Evolutionary conservation across 352 stramenopile genomes (phyloP), one percentile per base, ranked within the genome.

Genomic region (Phytophthora nicotianae): DNA sequence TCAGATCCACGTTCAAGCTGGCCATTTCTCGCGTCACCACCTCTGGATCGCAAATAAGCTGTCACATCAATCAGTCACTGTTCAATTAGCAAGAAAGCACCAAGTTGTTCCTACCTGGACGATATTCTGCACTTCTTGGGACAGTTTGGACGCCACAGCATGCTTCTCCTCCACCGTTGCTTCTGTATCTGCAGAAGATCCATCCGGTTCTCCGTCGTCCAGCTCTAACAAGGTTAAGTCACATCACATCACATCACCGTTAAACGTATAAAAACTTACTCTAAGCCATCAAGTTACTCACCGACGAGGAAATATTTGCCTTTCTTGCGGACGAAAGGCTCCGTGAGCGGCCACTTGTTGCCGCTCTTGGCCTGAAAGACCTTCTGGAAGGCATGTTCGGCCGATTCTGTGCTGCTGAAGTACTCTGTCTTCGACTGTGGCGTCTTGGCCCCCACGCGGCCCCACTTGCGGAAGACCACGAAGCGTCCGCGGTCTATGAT

Each of bases 241-340:
- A 58, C 38, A 46, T 46, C 20, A 58, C 38, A 46, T 46, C 19
- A 41, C 23, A 58, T 35, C 27, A n/a, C 26, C 19, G 19, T 50
- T 50, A 50, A n/a, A n/a, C n/a, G 19, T 27, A n/a, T 17, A 38
- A 38, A 17, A 6, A 38, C 13, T 6, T 38, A 0, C 4, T 38
- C 11, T 5, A 38, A 9, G 32, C 2, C 13, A 5, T n/a, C 32
- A 13, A 38, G 5, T 4, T 17, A 76, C 74, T 42, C 41, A 90
- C 81, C 77, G 7, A 92, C 79, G 11, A 90, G 71, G 27, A 84
- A 76, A 58, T 90, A 92, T 68, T 87, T 87, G 11, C 74, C 68
- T 40, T 72, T 66, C 21, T 83, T 77, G 50, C 75, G 74, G 20
- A 68, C 61, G 29, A 92, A 92, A 0, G 50, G 56, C 2, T 63